Percentiles rank a stretch among this genome's conserved stretches.
phyloP scores from a whole-genome alignment of 306 rosid genomes.

The Trifolium repens region DNA sequence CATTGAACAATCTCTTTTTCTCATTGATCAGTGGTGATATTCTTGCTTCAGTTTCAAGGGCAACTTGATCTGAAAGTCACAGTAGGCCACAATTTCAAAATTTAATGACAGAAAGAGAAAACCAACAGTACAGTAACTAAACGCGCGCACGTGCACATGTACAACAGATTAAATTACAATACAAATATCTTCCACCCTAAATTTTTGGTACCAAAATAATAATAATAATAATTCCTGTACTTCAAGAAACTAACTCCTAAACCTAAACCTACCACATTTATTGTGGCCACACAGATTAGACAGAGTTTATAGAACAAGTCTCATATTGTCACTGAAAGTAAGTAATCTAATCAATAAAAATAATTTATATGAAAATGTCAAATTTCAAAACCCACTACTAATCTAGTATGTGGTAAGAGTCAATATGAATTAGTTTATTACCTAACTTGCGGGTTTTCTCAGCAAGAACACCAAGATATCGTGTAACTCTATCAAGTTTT shows the following conservation, averaged over 20 bases:
- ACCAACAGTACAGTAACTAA: slow-evolving; percentile 25
- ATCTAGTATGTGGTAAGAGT: slow-evolving; percentile 31
- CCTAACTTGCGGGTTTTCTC: slow-evolving; percentile 83
- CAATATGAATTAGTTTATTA: slow-evolving; percentile 43
- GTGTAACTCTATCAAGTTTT: slow-evolving; percentile 88
- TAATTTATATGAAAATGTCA: slow-evolving; percentile 9
- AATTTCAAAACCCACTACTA: slow-evolving; percentile 13
- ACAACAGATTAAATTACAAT: slow-evolving; percentile 17
- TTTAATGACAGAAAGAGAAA: slow-evolving; percentile 38
- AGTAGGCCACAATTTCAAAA: slow-evolving; percentile 39
- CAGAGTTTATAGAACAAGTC: slow-evolving; percentile 28
- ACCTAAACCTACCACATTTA: slow-evolving; percentile 18
- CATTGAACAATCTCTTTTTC: slow-evolving; percentile 93
- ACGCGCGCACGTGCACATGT: neutral
- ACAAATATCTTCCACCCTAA: neutral
- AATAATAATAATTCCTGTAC: neutral
- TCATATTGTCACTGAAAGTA: slow-evolving; percentile 28
- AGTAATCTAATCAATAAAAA: slow-evolving; percentile 30
- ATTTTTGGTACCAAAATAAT: neutral
- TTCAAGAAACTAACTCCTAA: slow-evolving; percentile 33
- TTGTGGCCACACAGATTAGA: slow-evolving; percentile 32
- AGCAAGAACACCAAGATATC: slow-evolving; percentile 95
- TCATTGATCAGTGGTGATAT: slow-evolving; percentile 83
- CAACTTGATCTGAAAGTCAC: slow-evolving; percentile 73
- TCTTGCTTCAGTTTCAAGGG: slow-evolving; percentile 85